A percentile compares a stretch with the other conserved stretches of the same genome.
phyloP scores from a whole-genome alignment of 2,329 filamentous ascomycete genomes.

The Aspergillus nomiae region DNA sequence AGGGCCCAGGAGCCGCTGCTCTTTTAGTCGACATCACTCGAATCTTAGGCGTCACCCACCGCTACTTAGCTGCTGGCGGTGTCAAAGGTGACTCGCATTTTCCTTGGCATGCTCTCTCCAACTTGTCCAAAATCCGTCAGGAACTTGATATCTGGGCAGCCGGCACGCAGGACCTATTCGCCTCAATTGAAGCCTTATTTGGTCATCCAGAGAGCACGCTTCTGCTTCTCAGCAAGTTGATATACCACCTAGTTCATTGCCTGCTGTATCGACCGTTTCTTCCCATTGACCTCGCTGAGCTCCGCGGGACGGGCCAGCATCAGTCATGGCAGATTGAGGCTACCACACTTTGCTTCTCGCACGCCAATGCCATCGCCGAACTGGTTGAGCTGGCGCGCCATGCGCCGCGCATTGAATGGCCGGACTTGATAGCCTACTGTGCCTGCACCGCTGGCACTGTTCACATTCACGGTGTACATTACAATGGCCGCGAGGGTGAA shows the following conservation, averaged over 20 bases:
- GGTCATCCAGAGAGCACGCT: constrained; percentile 76
- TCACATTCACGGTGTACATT: constrained; percentile 83
- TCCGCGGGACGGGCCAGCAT: constrained; percentile 77
- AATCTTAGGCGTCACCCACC: constrained; percentile 79
- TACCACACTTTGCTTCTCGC: constrained; percentile 81
- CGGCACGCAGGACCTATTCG: constrained; percentile 77
- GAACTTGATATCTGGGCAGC: constrained; percentile 84
- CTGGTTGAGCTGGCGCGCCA: constrained; percentile 77
- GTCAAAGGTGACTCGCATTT: constrained; percentile 90
- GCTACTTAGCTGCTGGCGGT: constrained; percentile 80
- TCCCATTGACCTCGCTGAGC: constrained; percentile 78
- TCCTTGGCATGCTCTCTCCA: constrained; percentile 85
- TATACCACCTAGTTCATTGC: constrained; percentile 85
- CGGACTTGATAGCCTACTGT: constrained; percentile 82
- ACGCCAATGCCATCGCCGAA: constrained; percentile 85
- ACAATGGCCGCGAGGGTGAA: constrained; percentile 64
- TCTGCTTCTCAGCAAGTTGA: constrained; percentile 78
- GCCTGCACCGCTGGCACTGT: constrained; percentile 85
- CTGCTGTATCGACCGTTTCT: constrained; percentile 85
- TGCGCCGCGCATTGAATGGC: constrained; percentile 77
- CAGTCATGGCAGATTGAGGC: constrained; percentile 93
- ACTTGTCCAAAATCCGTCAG: constrained; percentile 80
- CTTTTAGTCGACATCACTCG: constrained; percentile 84
- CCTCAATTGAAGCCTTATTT: constrained; percentile 73
- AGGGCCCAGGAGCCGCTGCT: constrained; percentile 72